Conservation (phyloP, 2,329 filamentous ascomycete genomes). For the Hypoxylon sp. region DNA sequence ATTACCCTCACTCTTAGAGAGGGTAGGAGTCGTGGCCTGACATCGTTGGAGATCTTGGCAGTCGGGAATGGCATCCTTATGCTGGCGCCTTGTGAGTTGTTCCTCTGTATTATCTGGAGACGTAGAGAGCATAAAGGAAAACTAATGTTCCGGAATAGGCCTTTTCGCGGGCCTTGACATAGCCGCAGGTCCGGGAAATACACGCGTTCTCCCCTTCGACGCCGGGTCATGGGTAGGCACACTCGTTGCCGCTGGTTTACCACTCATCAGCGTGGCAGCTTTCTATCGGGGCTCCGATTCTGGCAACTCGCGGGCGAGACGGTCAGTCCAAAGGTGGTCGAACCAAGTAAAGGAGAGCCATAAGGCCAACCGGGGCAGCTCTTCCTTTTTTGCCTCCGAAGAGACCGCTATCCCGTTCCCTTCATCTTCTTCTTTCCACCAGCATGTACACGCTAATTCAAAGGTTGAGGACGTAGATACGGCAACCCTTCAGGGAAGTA, state of each 20-base stretch:
- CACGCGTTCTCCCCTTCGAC: conserved; percentile 62
- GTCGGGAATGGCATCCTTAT: conserved; percentile 71
- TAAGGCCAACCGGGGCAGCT: not conserved
- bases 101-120: not conserved
- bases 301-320: conserved; percentile 25
- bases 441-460: not conserved
- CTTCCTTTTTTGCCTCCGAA: conserved; percentile 7
- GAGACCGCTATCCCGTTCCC: no score
- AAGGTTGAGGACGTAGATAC: conserved; percentile 1
- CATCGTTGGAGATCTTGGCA: conserved; percentile 68
- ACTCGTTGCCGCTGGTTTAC: conserved; percentile 66
- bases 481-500: conserved; percentile 5
- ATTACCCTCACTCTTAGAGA: conserved; percentile 20
- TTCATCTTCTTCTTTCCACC: conserved; percentile 3
- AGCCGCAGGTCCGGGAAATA: conserved; percentile 62
- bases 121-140: not conserved
- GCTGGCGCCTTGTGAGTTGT: conserved; percentile 67
- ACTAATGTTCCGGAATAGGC: conserved; percentile 55
- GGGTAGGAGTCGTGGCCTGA: conserved; percentile 54
- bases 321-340: conserved; percentile 8
- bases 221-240: conserved; percentile 65
- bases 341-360: not conserved
- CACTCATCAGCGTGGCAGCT: conserved; percentile 67
- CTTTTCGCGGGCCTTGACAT: conserved; percentile 67
- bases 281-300: conserved; percentile 48